A percentile compares a stretch with the other conserved stretches of the same genome.
Evolutionary conservation across 768 basidiomycete genomes (phyloP).

Genomic region (Amanita subjunquillea): DNA sequence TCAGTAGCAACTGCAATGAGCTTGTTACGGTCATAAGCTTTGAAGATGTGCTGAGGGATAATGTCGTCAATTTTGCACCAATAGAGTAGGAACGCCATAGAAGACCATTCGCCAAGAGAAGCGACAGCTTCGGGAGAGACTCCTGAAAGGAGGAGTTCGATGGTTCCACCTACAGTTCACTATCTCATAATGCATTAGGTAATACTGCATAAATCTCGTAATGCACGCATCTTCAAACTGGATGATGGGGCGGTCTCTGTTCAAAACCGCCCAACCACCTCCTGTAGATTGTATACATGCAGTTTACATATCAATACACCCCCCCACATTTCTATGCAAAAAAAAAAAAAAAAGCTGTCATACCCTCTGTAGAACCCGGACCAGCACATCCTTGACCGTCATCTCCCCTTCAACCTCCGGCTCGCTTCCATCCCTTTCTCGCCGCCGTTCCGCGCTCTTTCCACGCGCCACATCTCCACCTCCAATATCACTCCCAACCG

Average conservation of each 20-base stretch:
- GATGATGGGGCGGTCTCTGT: too few species aligned
- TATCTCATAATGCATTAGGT: too few species aligned
- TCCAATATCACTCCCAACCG: not conserved
- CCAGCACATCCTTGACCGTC: conserved; percentile 4
- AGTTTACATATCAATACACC: too few species aligned
- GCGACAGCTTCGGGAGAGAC: conserved; percentile 19
- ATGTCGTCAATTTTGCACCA: conserved; percentile 15
- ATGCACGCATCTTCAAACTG: too few species aligned
- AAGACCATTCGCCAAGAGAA: conserved; percentile 18
- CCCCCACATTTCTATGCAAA: too few species aligned
- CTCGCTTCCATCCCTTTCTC: not conserved
- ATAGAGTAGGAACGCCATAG: conserved; percentile 20
- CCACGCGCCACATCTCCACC: not conserved
- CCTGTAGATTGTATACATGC: too few species aligned
- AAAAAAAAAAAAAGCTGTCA: too few species aligned
- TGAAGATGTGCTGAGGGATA: conserved; percentile 9
- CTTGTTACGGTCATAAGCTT: conserved; percentile 5
- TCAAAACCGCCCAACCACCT: too few species aligned
- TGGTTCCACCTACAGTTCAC: conserved; percentile 22
- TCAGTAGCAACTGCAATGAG: too few species aligned
- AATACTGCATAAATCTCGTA: too few species aligned
- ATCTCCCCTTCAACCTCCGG: not conserved
- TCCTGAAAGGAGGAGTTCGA: conserved; percentile 12
- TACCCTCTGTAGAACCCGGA: conserved; percentile 1
- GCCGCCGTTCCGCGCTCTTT: not conserved